These are phyloP conservation scores for Citrus mangshanensis DNA, from an alignment of 345 rosid genomes.

Conservation along the genomic window DNA sequence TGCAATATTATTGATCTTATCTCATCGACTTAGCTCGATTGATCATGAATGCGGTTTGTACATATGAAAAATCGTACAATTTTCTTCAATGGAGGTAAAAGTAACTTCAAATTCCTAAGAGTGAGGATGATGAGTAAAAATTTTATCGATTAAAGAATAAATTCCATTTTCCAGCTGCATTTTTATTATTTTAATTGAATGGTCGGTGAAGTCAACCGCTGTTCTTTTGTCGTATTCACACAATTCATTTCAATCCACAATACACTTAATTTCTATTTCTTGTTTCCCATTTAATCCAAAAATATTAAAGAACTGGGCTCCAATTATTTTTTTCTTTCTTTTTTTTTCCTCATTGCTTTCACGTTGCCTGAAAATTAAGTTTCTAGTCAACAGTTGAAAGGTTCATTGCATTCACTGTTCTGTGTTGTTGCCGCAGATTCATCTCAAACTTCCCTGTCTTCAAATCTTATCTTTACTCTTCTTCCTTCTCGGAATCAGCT, in stretches of 20 bases:
- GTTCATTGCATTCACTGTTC: not conserved
- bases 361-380: not conserved
- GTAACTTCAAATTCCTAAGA: too few species aligned
- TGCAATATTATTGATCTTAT: too few species aligned
- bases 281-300: not conserved
- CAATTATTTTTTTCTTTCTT: not conserved
- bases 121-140: too few species aligned
- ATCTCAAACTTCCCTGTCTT: not conserved
- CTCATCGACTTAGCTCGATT: too few species aligned
- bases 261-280: not conserved
- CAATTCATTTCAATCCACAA: not conserved
- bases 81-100: too few species aligned
- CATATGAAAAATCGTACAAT: too few species aligned
- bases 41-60: too few species aligned
- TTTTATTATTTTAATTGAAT: not conserved
- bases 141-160: not conserved
- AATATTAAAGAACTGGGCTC: not conserved
- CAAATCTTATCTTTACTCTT: not conserved
- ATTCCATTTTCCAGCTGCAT: not conserved
- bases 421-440: not conserved
- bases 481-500: not conserved
- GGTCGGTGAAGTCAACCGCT: not conserved
- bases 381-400: not conserved
- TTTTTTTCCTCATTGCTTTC: not conserved
- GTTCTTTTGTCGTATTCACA: not conserved